A percentile compares a stretch with the other conserved stretches of the same genome.
Conservation (phyloP, 1,284 basidiomycete genomes). For the Mrakiaceae sp. region DNA sequence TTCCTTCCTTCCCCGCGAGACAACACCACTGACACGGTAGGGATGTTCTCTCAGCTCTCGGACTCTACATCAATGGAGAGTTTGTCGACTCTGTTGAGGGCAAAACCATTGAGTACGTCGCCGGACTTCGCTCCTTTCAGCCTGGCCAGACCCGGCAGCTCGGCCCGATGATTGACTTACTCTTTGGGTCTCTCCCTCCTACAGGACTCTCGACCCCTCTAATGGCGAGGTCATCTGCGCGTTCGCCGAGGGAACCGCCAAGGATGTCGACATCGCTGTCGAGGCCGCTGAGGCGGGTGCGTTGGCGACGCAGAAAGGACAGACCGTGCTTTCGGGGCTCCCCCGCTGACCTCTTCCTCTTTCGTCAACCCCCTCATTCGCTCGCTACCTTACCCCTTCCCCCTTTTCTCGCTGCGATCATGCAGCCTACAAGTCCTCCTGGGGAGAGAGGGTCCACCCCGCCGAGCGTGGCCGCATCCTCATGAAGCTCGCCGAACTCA, state of each 20-base stretch:
- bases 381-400: not conserved
- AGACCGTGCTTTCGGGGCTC: slow-evolving; percentile 17
- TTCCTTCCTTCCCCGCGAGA: no score
- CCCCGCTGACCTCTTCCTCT: not conserved
- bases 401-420: not conserved
- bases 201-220: slow-evolving; percentile 65
- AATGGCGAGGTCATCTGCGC: slow-evolving; percentile 58
- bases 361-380: not conserved
- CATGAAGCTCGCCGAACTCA: slow-evolving; percentile 58
- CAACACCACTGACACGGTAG: no score
- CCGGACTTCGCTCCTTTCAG: not conserved
- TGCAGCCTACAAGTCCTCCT: slow-evolving; percentile 1
- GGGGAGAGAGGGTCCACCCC: slow-evolving; percentile 41
- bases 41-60: slow-evolving; percentile 45
- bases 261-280: slow-evolving; percentile 68
- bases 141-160: not conserved
- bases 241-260: slow-evolving; percentile 53
- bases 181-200: not conserved
- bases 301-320: slow-evolving; percentile 53
- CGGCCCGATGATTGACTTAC: not conserved
- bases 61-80: slow-evolving; percentile 77
- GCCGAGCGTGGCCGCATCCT: slow-evolving; percentile 48
- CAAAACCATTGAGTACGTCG: slow-evolving; percentile 54
- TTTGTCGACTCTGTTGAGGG: slow-evolving; percentile 51
- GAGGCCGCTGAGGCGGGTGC: slow-evolving; percentile 59